Percentiles rank a stretch among this genome's conserved stretches.
phyloP scores from a whole-genome alignment of 2,329 filamentous ascomycete species.

The Cladosporium velox region DNA sequence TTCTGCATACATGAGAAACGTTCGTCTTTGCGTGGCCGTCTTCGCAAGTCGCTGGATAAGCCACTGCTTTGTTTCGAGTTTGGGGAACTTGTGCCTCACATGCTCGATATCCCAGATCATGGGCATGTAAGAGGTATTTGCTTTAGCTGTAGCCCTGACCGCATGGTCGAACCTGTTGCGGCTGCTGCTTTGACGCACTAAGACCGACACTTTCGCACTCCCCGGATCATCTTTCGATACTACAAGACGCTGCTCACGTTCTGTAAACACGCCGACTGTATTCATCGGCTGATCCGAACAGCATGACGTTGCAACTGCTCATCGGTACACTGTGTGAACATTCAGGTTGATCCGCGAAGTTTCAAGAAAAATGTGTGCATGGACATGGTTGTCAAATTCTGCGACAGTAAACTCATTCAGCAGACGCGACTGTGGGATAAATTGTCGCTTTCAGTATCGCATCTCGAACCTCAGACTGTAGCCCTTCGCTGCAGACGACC shows the following conservation, averaged over 20 bases:
- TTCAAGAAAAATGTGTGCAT: not conserved
- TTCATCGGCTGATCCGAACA: not conserved
- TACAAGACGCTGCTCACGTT: not conserved
- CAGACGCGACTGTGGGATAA: not conserved
- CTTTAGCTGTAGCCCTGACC: not conserved
- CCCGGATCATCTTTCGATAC: not conserved
- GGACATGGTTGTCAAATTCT: not conserved
- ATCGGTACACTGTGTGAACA: conserved; percentile 2
- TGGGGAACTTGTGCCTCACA: not conserved
- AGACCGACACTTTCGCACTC: conserved; percentile 3
- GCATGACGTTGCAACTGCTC: not conserved
- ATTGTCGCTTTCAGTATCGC: not conserved
- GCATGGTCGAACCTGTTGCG: not conserved
- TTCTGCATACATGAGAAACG: not conserved
- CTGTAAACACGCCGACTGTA: conserved; percentile 6
- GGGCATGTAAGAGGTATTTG: not conserved
- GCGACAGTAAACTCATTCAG: not conserved
- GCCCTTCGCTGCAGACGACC: not conserved
- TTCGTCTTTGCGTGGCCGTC: not conserved
- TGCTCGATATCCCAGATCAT: not conserved
- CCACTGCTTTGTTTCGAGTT: not conserved
- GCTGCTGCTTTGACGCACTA: not conserved
- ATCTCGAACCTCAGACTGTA: not conserved
- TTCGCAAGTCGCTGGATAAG: not conserved
- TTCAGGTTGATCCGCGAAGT: not conserved